Conservation (phyloP, 768 basidiomycete genomes). For the Tricholoma matsutake region DNA sequence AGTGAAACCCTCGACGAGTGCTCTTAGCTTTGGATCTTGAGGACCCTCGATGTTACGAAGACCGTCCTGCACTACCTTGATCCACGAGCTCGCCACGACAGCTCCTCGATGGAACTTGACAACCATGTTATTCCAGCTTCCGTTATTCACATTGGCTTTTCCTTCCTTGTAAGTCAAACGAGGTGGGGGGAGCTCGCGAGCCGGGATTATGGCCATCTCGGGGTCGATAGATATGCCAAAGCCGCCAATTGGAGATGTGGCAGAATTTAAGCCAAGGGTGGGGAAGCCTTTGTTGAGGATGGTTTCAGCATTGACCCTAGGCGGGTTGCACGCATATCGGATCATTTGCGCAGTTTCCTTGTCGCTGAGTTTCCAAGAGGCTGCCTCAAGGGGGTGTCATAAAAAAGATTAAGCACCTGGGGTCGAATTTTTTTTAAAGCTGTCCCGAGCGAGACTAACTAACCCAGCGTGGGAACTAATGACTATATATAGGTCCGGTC, state of each 20-base stretch:
- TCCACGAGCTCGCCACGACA: constrained; percentile 55
- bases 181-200: constrained; percentile 61
- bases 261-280: constrained; percentile 45
- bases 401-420: too few species aligned
- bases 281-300: constrained; percentile 59
- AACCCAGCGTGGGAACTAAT: too few species aligned
- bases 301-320: constrained; percentile 51
- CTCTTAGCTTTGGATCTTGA: constrained; percentile 37
- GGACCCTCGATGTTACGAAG: constrained; percentile 35
- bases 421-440: too few species aligned
- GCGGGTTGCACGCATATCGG: constrained; percentile 60
- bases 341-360: constrained; percentile 71
- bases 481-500: too few species aligned
- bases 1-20: constrained; percentile 51
- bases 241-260: constrained; percentile 35
- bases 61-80: constrained; percentile 61
- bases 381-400: too few species aligned
- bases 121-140: constrained; percentile 74
- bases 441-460: too few species aligned
- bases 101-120: constrained; percentile 65
- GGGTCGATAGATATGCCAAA: constrained; percentile 57
- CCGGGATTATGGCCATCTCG: constrained; percentile 64
- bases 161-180: constrained; percentile 51
- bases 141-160: constrained; percentile 45
- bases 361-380: constrained; percentile 57